phyloP scores from a whole-genome alignment of 75 land plant species.

The Chamaecyparis obtusa region DNA sequence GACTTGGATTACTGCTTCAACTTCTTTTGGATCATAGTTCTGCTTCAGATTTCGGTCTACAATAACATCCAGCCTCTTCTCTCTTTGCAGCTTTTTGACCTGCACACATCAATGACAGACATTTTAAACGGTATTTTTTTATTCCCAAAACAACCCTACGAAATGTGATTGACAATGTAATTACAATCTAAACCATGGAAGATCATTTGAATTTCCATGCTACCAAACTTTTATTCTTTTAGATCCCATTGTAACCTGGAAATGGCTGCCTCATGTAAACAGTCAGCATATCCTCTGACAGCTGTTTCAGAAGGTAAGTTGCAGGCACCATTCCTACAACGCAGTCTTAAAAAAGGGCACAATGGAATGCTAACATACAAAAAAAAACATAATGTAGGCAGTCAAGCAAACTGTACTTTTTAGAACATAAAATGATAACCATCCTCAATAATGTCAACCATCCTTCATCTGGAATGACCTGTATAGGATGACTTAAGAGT shows the following conservation, averaged over 20 bases:
- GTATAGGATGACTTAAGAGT: background rate
- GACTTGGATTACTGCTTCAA: constrained; percentile 54
- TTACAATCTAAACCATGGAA: no score
- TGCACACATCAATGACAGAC: constrained; percentile 7
- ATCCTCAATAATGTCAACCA: background rate
- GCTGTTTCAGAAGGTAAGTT: background rate
- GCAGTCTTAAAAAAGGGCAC: background rate
- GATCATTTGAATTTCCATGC: background rate
- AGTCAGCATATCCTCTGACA: background rate
- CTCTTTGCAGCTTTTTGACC: constrained; percentile 55
- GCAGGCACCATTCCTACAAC: background rate
- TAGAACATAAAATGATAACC: background rate
- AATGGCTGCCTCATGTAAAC: background rate
- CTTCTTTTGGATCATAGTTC: constrained; percentile 44
- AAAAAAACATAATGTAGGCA: background rate
- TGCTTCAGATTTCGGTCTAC: constrained; percentile 51
- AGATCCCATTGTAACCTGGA: background rate
- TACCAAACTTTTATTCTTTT: background rate
- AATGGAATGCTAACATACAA: background rate
- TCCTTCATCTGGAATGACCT: background rate
- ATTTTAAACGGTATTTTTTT: background rate
- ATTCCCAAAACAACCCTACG: background rate
- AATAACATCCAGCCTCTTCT: constrained; percentile 44
- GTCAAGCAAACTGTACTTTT: background rate
- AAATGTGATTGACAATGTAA: background rate